Evolutionary conservation across 805 yeast genomes (phyloP).

Genomic region (Priceomyces castillae): DNA sequence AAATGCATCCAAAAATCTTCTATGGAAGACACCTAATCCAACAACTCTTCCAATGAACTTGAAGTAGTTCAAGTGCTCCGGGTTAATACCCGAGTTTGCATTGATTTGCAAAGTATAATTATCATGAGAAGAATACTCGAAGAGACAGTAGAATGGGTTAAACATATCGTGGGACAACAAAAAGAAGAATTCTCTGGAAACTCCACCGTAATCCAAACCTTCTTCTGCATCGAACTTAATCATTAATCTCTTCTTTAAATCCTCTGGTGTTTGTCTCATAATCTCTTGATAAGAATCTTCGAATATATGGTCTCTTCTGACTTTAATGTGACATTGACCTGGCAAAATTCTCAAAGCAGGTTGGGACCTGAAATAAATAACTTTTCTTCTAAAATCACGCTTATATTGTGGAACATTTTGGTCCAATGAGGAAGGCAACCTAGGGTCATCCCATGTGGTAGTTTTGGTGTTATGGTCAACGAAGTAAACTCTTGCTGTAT

Average conservation of each 20-base stretch:
- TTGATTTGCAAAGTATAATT: conserved; percentile 96
- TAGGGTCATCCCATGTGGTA: conserved; percentile 99
- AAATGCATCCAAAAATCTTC: conserved; percentile 96
- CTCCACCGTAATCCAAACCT: conserved; percentile 99
- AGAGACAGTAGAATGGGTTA: conserved; percentile 95
- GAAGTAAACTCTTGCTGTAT: conserved; percentile 96
- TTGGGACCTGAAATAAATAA: conserved; percentile 95
- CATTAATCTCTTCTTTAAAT: conserved; percentile 95
- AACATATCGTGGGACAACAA: conserved; percentile 97
- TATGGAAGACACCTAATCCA: conserved; percentile 96
- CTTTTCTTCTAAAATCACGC: conserved; percentile 97
- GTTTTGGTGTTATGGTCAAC: conserved; percentile 99
- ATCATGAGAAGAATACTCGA: conserved; percentile 97
- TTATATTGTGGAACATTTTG: conserved; percentile 99
- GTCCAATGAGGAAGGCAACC: conserved; percentile 94
- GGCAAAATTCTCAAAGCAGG: conserved; percentile 96
- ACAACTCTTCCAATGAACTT: conserved; percentile 98
- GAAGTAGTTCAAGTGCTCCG: conserved; percentile 97
- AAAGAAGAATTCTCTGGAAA: conserved; percentile 96
- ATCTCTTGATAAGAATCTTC: conserved; percentile 98
- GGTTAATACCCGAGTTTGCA: conserved; percentile 95
- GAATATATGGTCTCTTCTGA: conserved; percentile 91
- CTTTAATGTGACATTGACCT: conserved; percentile 98
- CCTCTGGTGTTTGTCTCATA: conserved; percentile 99
- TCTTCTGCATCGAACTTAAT: conserved; percentile 99